A percentile compares a stretch with the other conserved stretches of the same genome.
phyloP scores from a whole-genome alignment of 164 flowering plant genomes.

The Saururus chinensis region DNA sequence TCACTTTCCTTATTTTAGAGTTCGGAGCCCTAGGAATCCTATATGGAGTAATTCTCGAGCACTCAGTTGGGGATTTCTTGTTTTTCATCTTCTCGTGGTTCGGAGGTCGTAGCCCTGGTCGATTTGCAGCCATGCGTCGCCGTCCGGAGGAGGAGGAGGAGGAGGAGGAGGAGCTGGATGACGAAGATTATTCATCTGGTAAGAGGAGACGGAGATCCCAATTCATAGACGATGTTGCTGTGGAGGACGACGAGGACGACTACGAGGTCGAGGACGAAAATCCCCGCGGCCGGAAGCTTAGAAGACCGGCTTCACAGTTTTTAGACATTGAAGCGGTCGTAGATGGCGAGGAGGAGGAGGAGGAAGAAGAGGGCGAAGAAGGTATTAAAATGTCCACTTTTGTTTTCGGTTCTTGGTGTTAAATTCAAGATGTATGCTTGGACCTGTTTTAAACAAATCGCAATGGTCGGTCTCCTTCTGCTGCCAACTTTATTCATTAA shows the following conservation, averaged over 20 bases:
- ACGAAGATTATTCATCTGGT: conserved; percentile 13
- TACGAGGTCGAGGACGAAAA: conserved; percentile 29
- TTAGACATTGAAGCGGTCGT: conserved; percentile 48
- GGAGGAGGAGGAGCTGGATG: conserved; percentile 30
- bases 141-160: conserved; percentile 26
- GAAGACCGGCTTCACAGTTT: conserved; percentile 26
- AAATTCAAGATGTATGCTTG: not conserved
- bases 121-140: conserved; percentile 13
- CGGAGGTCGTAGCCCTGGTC: not conserved
- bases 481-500: not conserved
- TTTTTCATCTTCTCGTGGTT: too few relatives aligned
- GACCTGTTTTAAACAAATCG: not conserved
- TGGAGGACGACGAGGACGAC: conserved; percentile 63
- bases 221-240: conserved; percentile 65
- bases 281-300: conserved; percentile 12
- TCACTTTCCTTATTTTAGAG: too few relatives aligned
- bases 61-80: too few relatives aligned
- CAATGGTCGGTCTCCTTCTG: too few relatives aligned
- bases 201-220: conserved; percentile 45
- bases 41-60: too few relatives aligned
- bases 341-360: conserved; percentile 54
- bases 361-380: conserved; percentile 69
- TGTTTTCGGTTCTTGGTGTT: too few relatives aligned
- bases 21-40: too few relatives aligned
- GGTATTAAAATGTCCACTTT: conserved; percentile 17